Evolutionary conservation across 139 green algal genomes (phyloP), one percentile per base, ranked within the genome.

Genomic region (Chlamydomonas sp.): DNA sequence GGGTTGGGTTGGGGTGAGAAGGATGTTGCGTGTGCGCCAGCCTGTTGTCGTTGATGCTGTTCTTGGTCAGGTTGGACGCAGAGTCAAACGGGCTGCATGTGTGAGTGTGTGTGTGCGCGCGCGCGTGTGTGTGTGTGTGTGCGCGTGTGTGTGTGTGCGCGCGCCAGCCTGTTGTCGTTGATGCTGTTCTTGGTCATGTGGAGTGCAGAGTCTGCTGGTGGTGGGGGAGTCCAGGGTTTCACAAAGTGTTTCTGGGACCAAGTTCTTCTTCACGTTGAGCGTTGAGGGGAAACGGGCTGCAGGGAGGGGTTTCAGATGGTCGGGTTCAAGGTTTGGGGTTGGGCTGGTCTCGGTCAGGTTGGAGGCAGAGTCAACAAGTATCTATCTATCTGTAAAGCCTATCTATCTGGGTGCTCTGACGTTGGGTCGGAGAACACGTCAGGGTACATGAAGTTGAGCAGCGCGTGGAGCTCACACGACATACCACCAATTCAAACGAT

Each of bases 171-270:
- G n/a, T 8, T 35, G 5, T 64, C 29, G 72, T 91, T 84, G 54
- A 89, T 82, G 74, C 81, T 74, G 58, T 58, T 29, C 20, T 78
- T 65, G 20, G 26, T 24, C n/a, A 90, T 76, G 66, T 89, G 70
- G 76, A 96, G 95, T 49, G 86, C 91, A 13, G 79, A 63, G 65
- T 96, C 90, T n/a, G n/a, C n/a, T n/a, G n/a, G n/a, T n/a, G n/a
- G n/a, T n/a, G n/a, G n/a, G n/a, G n/a, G n/a, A n/a, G n/a, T n/a
- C n/a, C n/a, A n/a, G n/a, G n/a, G n/a, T n/a, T n/a, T n/a, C n/a
- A n/a, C n/a, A n/a, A n/a, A n/a, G n/a, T n/a, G n/a, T n/a, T n/a
- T n/a, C n/a, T n/a, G n/a, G n/a, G n/a, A n/a, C n/a, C n/a, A n/a
- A n/a, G n/a, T n/a, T n/a, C n/a, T n/a, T n/a, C n/a, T n/a, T n/a